phyloP scores from a whole-genome alignment of 1,284 basidiomycete species.

The Agroathelia rolfsii region DNA sequence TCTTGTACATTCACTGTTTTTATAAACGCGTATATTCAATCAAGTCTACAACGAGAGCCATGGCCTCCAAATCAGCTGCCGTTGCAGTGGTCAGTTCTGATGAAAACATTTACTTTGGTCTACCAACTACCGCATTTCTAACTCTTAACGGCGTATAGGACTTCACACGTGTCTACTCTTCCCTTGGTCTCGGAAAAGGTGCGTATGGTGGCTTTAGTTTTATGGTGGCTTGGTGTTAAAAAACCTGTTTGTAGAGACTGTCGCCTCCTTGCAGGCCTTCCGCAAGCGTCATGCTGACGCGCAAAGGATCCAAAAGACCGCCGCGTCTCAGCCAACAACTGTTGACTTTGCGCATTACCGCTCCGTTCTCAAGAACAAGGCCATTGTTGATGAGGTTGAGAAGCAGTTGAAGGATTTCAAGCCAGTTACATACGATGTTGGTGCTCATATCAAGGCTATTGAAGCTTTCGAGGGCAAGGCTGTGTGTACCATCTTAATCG shows the following conservation, averaged over 20 bases:
- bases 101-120: slow-evolving; percentile 6
- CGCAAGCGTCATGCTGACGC: slow-evolving; percentile 92
- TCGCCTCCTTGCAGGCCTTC: slow-evolving; percentile 87
- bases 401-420: slow-evolving; percentile 87
- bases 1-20: too few species aligned
- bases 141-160: slow-evolving; percentile 43
- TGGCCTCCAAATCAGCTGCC: slow-evolving; percentile 77
- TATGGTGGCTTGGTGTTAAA: background rate
- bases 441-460: slow-evolving; percentile 88
- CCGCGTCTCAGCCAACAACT: slow-evolving; percentile 67
- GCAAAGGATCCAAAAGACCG: slow-evolving; percentile 63
- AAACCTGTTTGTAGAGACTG: slow-evolving; percentile 55
- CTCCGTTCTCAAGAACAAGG: slow-evolving; percentile 85
- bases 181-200: slow-evolving; percentile 91
- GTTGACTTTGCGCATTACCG: slow-evolving; percentile 91
- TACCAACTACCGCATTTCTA: slow-evolving; percentile 7
- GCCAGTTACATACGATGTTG: slow-evolving; percentile 93
- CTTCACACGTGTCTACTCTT: slow-evolving; percentile 85
- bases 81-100: slow-evolving; percentile 59
- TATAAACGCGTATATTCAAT: too few species aligned
- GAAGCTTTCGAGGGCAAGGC: slow-evolving; percentile 97
- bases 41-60: too few species aligned
- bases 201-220: slow-evolving; percentile 15
- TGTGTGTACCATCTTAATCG: slow-evolving; percentile 41
- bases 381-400: slow-evolving; percentile 87